Conservation (phyloP, 345 rosid genomes). For the Brassica carinata region DNA sequence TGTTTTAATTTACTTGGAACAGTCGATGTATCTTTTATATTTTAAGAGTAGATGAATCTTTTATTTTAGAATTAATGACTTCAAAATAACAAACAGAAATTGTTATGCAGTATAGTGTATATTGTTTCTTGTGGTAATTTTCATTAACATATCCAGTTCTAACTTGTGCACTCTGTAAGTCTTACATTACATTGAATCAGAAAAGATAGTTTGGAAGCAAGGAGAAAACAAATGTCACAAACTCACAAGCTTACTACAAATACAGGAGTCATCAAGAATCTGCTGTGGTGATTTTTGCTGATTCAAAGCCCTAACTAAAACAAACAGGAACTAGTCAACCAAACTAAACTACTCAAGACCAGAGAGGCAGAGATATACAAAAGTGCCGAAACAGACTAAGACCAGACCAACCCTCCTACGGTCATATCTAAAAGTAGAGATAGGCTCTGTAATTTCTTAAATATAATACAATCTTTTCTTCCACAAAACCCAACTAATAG, state of each 20-base stretch:
- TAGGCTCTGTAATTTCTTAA: not conserved
- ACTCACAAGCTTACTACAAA: slow-evolving; percentile 36
- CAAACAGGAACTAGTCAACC: slow-evolving; percentile 17
- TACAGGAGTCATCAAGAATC: slow-evolving; percentile 25
- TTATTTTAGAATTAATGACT: too few species aligned
- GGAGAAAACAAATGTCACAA: slow-evolving; percentile 16
- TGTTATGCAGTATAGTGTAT: not conserved
- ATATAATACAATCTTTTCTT: slow-evolving; percentile 36
- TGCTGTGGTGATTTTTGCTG: slow-evolving; percentile 8
- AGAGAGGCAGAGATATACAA: slow-evolving; percentile 34
- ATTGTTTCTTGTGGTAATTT: not conserved
- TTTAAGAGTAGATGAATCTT: too few species aligned
- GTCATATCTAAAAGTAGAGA: slow-evolving; percentile 36
- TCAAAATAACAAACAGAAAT: too few species aligned
- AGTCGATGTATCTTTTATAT: too few species aligned
- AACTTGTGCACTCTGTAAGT: not conserved
- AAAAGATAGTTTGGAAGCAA: not conserved
- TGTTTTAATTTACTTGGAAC: not conserved
- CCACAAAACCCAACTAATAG: slow-evolving; percentile 14
- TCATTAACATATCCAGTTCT: not conserved
- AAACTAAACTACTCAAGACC: slow-evolving; percentile 13
- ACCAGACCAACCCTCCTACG: slow-evolving; percentile 25
- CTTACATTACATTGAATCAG: not conserved
- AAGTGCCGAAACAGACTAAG: slow-evolving; percentile 11
- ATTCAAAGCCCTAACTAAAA: slow-evolving; percentile 31